phyloP scores from a whole-genome alignment of 768 basidiomycete species.

The Megacollybia marginata region DNA sequence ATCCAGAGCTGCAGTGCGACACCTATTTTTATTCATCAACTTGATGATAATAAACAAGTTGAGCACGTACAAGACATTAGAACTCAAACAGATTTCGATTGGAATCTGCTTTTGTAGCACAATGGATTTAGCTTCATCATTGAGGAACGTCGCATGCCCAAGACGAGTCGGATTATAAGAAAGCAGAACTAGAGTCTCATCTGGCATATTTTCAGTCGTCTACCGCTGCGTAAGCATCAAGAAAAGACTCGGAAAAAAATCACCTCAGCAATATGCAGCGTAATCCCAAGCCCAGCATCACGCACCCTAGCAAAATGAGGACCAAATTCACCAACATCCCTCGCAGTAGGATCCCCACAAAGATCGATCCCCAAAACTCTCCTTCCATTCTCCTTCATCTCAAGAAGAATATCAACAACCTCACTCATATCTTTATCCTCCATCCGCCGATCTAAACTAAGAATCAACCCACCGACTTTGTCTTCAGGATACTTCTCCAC shows the following conservation, averaged over 20 bases:
- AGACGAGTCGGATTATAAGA: constrained; percentile 59
- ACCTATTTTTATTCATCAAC: constrained; percentile 27
- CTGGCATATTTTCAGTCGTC: constrained; percentile 39
- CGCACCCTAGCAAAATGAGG: constrained; percentile 47
- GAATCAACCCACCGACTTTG: constrained; percentile 48
- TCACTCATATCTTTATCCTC: constrained; percentile 38
- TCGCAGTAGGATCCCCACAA: constrained; percentile 68
- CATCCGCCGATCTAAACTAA: constrained; percentile 77
- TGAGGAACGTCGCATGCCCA: constrained; percentile 78
- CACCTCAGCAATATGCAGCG: constrained; percentile 81
- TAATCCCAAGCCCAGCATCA: constrained; percentile 59
- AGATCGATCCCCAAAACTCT: constrained; percentile 74
- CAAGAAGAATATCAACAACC: constrained; percentile 48
- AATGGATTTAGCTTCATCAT: constrained; percentile 46
- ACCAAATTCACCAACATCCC: constrained; percentile 46
- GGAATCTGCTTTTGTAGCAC: constrained; percentile 48
- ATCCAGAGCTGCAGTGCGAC: constrained; percentile 62
- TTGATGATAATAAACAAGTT: neutral
- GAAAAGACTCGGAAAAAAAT: constrained; percentile 1
- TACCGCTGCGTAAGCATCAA: constrained; percentile 10
- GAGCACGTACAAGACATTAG: constrained; percentile 61
- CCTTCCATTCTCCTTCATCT: constrained; percentile 47
- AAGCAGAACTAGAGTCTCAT: constrained; percentile 57
- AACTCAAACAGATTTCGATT: constrained; percentile 77
- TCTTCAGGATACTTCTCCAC: constrained; percentile 47